Percentiles rank a stretch among this genome's conserved stretches.
Evolutionary conservation across 139 green algal genomes (phyloP).

Genomic region (Coelastrella sp.): DNA sequence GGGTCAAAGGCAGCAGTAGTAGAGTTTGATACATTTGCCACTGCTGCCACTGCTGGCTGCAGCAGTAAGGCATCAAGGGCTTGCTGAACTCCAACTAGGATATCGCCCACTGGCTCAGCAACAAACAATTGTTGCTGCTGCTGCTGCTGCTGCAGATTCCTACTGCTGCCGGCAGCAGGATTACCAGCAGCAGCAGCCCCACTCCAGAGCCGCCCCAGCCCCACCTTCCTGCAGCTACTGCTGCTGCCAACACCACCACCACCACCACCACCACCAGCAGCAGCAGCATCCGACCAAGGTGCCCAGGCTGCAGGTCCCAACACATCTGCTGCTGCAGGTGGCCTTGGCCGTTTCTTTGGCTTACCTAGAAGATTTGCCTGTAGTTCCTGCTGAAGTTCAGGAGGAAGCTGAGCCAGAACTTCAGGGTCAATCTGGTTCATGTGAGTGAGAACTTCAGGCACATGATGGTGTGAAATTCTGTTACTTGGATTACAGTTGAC

Average conservation of each 20-base stretch:
- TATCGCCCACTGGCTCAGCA: neutral
- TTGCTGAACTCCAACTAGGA: neutral
- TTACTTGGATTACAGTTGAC: neutral
- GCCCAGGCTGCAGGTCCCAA: neutral
- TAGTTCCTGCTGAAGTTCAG: conserved; percentile 62
- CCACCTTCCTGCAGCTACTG: neutral
- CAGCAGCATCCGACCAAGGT: neutral
- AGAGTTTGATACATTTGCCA: too few relatives aligned
- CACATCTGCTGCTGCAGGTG: conserved; percentile 18
- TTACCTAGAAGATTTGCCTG: conserved; percentile 8
- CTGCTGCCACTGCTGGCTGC: neutral
- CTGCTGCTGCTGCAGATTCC: neutral
- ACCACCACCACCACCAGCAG: neutral
- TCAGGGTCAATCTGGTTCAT: conserved; percentile 60
- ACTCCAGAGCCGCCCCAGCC: neutral
- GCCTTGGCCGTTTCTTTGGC: neutral
- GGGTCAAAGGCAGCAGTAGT: neutral
- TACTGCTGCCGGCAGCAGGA: neutral
- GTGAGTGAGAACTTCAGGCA: conserved; percentile 22
- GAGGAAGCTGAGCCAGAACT: conserved; percentile 66
- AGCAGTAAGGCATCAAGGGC: neutral
- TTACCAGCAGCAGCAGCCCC: too few relatives aligned
- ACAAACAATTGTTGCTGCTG: conserved; percentile 35
- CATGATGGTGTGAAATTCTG: neutral
- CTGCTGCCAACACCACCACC: neutral